Base-by-base conservation (phyloP, 441 rosid genomes). In the Macaranga tanarius region DNA sequence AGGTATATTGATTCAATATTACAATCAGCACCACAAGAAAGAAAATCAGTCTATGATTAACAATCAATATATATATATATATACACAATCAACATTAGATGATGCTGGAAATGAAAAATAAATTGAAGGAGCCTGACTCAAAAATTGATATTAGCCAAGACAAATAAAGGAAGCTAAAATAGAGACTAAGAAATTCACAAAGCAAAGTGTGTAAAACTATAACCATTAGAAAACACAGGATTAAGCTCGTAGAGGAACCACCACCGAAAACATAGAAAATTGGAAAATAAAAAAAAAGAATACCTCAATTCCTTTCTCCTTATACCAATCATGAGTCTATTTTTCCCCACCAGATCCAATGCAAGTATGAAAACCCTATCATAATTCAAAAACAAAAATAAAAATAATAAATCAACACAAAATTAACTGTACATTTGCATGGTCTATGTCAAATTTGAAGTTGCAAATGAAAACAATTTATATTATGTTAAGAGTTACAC, bases 281-380 rank as follows among this genome's bases (percentile, higher is more conserved):
- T 20, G 62, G 42, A 26, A 23, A 75, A 50, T 44, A 26, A n/a
- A 69, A 23, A 45, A 62, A n/a, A n/a, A n/a, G n/a, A n/a, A 31
- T 71, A 94, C 99, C 97, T 94, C 96, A 70, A 94, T 94, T 59
- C 99, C 97, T 85, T 94, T 94, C 87, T 92, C 93, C 77, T 89
- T 85, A 68, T 92, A 94, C 97, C 97, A 92, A 9, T 92, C 96
- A 0, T 95, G 90, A 76, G 92, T 90, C 81, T 92, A 96, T 76
- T 96, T 89, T 73, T 92, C 96, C 26, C 96, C 98, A 60, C 96
- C 97, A 73, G 95, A 87, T 73, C 98, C 97, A 82, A 94, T 96
- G 79, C 98, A 90, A 65, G 98, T 94, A 78, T 94, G 98, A 83
- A 94, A 94, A 15, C 98, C 95, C 95, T 94, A 38, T 40, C 58